A percentile compares a stretch with the other conserved stretches of the same genome.
These are phyloP conservation scores for Mortierella sp. DNA, from an alignment of 371 early-diverging fungal species.

Conservation along the genomic window DNA sequence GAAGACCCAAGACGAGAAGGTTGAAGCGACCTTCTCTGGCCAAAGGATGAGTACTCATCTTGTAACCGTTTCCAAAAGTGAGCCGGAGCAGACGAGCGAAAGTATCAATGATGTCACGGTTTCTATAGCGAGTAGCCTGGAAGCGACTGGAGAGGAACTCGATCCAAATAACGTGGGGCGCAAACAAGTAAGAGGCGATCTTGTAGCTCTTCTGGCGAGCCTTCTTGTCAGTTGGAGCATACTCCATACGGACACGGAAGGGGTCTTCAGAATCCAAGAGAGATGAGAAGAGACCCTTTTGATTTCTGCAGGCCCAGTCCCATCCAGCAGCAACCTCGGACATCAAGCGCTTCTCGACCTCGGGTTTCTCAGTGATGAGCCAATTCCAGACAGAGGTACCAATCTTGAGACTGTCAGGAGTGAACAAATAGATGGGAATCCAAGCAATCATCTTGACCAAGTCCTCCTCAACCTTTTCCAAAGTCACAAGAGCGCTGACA, in stretches of 20 bases:
- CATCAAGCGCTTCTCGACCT: conserved; percentile 81
- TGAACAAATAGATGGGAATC: conserved; percentile 88
- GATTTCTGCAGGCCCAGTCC: conserved; percentile 81
- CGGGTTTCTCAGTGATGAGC: conserved; percentile 84
- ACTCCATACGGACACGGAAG: conserved; percentile 91
- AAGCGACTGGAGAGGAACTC: conserved; percentile 88
- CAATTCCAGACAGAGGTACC: conserved; percentile 90
- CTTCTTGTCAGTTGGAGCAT: conserved; percentile 89
- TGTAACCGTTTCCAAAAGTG: conserved; percentile 74
- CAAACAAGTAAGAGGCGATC: conserved; percentile 71
- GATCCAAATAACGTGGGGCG: conserved; percentile 88
- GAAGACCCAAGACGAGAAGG: conserved; percentile 80
- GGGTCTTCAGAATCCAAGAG: conserved; percentile 76
- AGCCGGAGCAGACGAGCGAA: conserved; percentile 79
- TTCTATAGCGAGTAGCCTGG: conserved; percentile 83
- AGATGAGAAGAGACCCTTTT: conserved; percentile 83
- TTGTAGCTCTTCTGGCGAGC: conserved; percentile 72
- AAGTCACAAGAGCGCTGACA: conserved; percentile 54
- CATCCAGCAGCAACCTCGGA: conserved; percentile 85
- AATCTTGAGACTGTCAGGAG: conserved; percentile 80
- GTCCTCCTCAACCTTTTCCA: conserved; percentile 69
- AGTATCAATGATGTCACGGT: conserved; percentile 79
- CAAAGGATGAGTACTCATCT: conserved; percentile 78
- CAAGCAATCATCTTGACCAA: conserved; percentile 84
- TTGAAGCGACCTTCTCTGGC: conserved; percentile 86